Evolutionary conservation across 1,139 yeast genomes (phyloP), one percentile per base, ranked within the genome.

Genomic region (Chernovozyma aurita): DNA sequence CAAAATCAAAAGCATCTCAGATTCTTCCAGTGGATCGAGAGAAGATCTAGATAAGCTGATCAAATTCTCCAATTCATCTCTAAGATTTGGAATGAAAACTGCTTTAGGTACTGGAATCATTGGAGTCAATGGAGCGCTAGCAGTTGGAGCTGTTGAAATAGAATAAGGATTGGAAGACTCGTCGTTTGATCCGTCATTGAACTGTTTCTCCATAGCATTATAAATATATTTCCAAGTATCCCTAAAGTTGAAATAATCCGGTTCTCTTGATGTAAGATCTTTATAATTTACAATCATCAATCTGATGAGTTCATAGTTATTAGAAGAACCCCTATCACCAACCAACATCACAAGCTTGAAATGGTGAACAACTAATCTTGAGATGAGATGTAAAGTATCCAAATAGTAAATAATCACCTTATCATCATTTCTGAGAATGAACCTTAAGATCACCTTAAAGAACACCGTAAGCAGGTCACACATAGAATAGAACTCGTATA

Each of bases 391-490:
- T 8, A 71, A 49, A 2, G 72, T 53, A 40, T 70, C 76, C 49
- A 67, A 47, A 43, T 69, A 70, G 34, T 57, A 57, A 11, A 69
- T 66, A 18, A 69, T 59, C 36, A 69, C 57, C 25, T 65, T 67
- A 9, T 68, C 65, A 35, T 69, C 73, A 47, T 71, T 70, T 33
- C 53, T 59, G 37, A 70, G 52, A 3, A 70, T 48, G 15, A 54
- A 55, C 30, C 59, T 63, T 13, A 73, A 46, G n/a, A 74, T 46
- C 0, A 54, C 62, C 33, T 61, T 57, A 48, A 73, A 65, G 42
- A 74, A 71, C 1, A 63, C 69, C 0, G 76, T 59, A 18, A 70
- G 45, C 34, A 64, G 60, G 39, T 63, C 64, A 38, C 67, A 57
- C 32, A 49, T 35, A 3, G 60, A 43, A 47, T 63, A 65, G 34